Evolutionary conservation across 163 green algal genomes (phyloP), one percentile per base, ranked within the genome.

Genomic region (Coccomyxa subellipsoidea): DNA sequence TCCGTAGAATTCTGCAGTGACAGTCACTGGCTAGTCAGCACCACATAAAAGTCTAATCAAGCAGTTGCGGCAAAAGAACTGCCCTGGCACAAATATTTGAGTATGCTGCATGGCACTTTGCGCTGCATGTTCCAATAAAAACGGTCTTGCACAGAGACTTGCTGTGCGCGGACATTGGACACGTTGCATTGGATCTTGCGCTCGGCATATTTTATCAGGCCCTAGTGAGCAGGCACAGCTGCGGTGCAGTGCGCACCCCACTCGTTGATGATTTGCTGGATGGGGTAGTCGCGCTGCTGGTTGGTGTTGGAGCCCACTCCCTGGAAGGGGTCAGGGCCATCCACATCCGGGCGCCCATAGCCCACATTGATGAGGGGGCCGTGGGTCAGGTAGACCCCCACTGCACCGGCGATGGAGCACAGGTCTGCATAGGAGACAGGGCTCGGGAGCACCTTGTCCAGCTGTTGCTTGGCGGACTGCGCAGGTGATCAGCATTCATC

Each of bases 251-350:
- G 70, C 70, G 12, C 32, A 77, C 70, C 70, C 70, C 70, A 77
- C 32, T 77, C 70, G 40, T 38, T 23, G 25, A 77, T 77, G 70
- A 77, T 38, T 32, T 77, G 32, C 32, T 77, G 32, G 32, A 40
- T 40, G 32, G 70, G 70, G 70, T 77, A 77, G 70, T 77, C 70
- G 4, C 70, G 31, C 70, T 77, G 70, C 32, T 77, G 32, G 5
- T 77, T 77, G 21, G 70, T 77, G 70, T 77, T 77, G 25, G 32
- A 47, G 31, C 70, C 70, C 70, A 77, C 70, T n/a, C 70, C 70
- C 32, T 40, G 32, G 34, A 77, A 77, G 12, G 32, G 32, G 32
- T 77, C 70, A 9, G 70, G 70, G 27, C 32, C 70, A 15, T 38
- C 32, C 32, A 77, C 70, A 40, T 77, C 70, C 21, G 70, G 70